A percentile compares a stretch with the other conserved stretches of the same genome.
Evolutionary conservation across 2,329 filamentous ascomycete species (phyloP).

Genomic region (Aspergillus udagawae): DNA sequence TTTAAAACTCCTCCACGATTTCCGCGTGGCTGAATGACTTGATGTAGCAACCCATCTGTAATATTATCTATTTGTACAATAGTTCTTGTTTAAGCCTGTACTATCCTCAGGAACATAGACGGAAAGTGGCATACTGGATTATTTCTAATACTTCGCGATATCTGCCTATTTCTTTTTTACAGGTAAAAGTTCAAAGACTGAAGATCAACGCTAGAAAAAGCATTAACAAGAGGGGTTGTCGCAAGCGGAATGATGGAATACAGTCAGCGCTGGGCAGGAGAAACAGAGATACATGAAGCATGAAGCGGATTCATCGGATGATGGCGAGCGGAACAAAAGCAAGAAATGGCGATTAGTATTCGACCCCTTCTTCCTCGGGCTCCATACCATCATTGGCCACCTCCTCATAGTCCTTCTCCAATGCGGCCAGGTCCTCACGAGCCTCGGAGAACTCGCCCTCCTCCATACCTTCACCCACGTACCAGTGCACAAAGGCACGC

Average conservation of each 20-base stretch:
- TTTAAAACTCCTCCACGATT: slow-evolving; percentile 55
- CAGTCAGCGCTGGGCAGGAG: slow-evolving; percentile 7
- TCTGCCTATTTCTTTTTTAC: background rate
- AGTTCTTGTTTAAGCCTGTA: background rate
- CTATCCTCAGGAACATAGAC: background rate
- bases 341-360: slow-evolving; percentile 26
- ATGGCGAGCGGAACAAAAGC: background rate
- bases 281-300: slow-evolving; percentile 16
- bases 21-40: slow-evolving; percentile 22
- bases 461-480: slow-evolving; percentile 87
- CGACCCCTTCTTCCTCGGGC: slow-evolving; percentile 53
- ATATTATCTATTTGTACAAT: background rate
- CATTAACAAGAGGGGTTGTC: slow-evolving; percentile 24
- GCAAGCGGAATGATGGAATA: slow-evolving; percentile 13
- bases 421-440: slow-evolving; percentile 76
- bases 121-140: background rate
- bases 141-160: background rate
- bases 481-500: slow-evolving; percentile 68
- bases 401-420: slow-evolving; percentile 86
- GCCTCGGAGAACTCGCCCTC: slow-evolving; percentile 87
- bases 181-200: background rate
- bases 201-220: slow-evolving; percentile 14
- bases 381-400: slow-evolving; percentile 67
- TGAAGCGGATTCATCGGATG: slow-evolving; percentile 13
- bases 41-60: background rate